phyloP scores from a whole-genome alignment of 495 filamentous ascomycete genomes.

The Aspergillus cristatus region DNA sequence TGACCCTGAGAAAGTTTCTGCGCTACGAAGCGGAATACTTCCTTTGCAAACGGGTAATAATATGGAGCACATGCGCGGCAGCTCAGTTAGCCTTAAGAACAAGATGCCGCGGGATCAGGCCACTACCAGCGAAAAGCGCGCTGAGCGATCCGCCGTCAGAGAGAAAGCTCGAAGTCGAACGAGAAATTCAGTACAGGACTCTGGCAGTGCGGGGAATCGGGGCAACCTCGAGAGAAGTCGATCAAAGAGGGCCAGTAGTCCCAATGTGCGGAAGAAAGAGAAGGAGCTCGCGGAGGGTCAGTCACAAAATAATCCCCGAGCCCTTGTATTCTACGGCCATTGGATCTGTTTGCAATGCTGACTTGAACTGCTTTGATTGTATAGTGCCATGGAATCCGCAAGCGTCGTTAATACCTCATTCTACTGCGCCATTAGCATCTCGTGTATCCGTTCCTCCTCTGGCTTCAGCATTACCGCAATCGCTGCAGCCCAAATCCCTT shows the following conservation, averaged over 20 bases:
- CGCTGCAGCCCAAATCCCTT: slow-evolving; percentile 62
- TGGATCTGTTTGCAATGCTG: too few species aligned
- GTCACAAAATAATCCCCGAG: slow-evolving; percentile 7
- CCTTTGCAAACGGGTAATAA: slow-evolving; percentile 22
- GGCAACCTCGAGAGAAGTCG: slow-evolving; percentile 35
- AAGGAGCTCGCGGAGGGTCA: slow-evolving; percentile 28
- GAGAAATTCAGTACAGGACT: slow-evolving; percentile 56
- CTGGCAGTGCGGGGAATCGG: slow-evolving; percentile 32
- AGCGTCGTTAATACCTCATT: slow-evolving; percentile 70
- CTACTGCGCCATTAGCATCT: slow-evolving; percentile 78
- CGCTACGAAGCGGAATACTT: slow-evolving; percentile 23
- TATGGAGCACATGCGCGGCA: slow-evolving; percentile 28
- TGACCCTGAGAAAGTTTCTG: slow-evolving; percentile 25
- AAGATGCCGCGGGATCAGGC: slow-evolving; percentile 25
- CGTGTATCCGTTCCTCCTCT: slow-evolving; percentile 78
- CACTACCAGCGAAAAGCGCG: slow-evolving; percentile 25
- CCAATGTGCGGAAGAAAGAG: slow-evolving; percentile 30
- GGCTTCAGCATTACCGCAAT: slow-evolving; percentile 60
- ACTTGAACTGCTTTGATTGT: background rate
- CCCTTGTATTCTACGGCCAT: too few species aligned
- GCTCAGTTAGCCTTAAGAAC: slow-evolving; percentile 27
- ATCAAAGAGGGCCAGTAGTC: slow-evolving; percentile 29
- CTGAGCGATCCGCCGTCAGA: slow-evolving; percentile 43
- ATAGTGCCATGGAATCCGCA: slow-evolving; percentile 72
- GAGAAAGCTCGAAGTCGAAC: slow-evolving; percentile 55